These are phyloP conservation scores for Biscogniauxia mediterranea DNA, from an alignment of 2,329 filamentous ascomycete genomes.

Conservation along the genomic window DNA sequence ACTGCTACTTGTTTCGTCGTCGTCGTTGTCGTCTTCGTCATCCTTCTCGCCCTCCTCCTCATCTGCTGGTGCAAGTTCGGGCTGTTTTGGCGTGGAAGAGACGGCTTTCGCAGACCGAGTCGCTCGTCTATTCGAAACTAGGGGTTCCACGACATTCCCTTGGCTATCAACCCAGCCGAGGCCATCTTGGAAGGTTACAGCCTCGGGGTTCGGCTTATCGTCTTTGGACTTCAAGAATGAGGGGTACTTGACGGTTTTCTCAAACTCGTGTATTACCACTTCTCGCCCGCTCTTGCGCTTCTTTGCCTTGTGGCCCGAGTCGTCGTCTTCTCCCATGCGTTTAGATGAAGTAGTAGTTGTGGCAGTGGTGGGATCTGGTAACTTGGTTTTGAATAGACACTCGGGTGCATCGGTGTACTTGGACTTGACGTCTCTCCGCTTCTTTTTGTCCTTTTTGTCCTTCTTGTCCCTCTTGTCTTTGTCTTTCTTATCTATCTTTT, in stretches of 20 bases:
- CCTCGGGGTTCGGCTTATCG: constrained; percentile 41
- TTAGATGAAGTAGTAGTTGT: constrained; percentile 35
- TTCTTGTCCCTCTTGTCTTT: constrained; percentile 40
- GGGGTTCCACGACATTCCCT: constrained; percentile 70
- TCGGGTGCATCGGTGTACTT: constrained; percentile 81
- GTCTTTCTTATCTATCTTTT: constrained; percentile 46
- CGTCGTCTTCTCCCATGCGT: constrained; percentile 39
- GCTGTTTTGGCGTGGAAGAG: constrained; percentile 10
- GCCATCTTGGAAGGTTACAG: constrained; percentile 73
- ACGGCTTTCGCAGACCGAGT: constrained; percentile 27
- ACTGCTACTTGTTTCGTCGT: constrained; percentile 40
- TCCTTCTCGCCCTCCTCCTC: constrained; percentile 26
- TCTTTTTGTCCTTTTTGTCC: constrained; percentile 46
- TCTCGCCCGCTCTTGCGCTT: constrained; percentile 58
- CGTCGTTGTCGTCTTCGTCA: constrained; percentile 25
- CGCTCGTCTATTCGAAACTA: constrained; percentile 38
- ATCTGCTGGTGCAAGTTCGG: constrained; percentile 19
- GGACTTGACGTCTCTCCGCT: constrained; percentile 61
- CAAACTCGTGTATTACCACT: constrained; percentile 82
- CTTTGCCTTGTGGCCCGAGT: constrained; percentile 53
- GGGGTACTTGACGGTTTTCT: constrained; percentile 78
- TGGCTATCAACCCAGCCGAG: constrained; percentile 84
- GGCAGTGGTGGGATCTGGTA: constrained; percentile 49
- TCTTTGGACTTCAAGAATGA: constrained; percentile 69
- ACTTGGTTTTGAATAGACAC: constrained; percentile 77